Evolutionary conservation across 2,329 filamentous ascomycete species (phyloP).

Genomic region (Trichophyton schoenleinii): DNA sequence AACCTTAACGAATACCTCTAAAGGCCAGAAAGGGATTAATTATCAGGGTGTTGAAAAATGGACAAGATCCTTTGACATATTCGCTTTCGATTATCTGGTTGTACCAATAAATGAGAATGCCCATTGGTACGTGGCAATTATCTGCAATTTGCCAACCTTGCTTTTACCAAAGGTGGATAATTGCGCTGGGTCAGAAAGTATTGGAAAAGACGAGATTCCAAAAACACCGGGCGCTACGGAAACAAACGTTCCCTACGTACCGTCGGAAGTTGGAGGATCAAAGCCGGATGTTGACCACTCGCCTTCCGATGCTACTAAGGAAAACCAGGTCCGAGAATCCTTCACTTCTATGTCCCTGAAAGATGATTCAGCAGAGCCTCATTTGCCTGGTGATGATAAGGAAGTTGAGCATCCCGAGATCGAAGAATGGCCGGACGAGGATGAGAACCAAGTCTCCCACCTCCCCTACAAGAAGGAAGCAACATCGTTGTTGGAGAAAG

Average conservation of each 20-base stretch:
- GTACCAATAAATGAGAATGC: slow-evolving; percentile 77
- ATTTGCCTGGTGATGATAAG: slow-evolving; percentile 1
- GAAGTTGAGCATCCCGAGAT: slow-evolving; percentile 8
- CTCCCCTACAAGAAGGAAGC: not conserved
- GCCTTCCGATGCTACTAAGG: slow-evolving; percentile 12
- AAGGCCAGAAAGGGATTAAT: slow-evolving; percentile 51
- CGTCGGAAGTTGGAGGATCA: not conserved
- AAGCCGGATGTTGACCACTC: not conserved
- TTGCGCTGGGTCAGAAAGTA: not conserved
- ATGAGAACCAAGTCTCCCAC: slow-evolving; percentile 16
- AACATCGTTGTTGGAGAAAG: not conserved
- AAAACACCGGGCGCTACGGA: not conserved
- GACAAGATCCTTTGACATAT: slow-evolving; percentile 75
- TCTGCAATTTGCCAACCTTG: slow-evolving; percentile 64
- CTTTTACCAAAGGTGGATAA: not conserved
- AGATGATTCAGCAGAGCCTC: slow-evolving; percentile 11
- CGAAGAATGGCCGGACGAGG: slow-evolving; percentile 23
- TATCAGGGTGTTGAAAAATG: slow-evolving; percentile 76
- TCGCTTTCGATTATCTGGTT: slow-evolving; percentile 75
- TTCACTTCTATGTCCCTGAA: slow-evolving; percentile 22
- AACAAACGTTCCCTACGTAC: not conserved
- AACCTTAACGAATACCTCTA: slow-evolving; percentile 51
- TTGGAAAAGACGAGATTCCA: not conserved
- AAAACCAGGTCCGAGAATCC: slow-evolving; percentile 17
- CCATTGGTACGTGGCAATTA: slow-evolving; percentile 93